Base-by-base conservation (phyloP, 805 yeast species). In the Cyberlindnera mrakii region DNA sequence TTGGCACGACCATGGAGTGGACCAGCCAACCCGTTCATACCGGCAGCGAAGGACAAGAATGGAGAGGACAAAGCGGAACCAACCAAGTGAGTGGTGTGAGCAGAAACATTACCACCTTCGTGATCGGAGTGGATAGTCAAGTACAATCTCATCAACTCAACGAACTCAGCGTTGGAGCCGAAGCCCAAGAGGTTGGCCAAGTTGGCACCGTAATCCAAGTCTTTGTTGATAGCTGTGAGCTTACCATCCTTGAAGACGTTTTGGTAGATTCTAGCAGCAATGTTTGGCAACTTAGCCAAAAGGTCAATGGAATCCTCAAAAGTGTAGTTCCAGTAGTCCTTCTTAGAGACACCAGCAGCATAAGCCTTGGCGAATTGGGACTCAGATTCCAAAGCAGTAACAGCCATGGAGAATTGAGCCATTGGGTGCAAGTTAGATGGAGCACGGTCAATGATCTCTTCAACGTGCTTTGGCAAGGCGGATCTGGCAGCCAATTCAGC, bases 91-190 rank as follows among this genome's bases (percentile, higher is more conserved):
- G 93, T 84, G 52, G 93, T 80, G 70, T 84, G 93, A 39, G 93
- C 93, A 49, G 88, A 80, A 48, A 84, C 93, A 62, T 84, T 84
- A 66, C 93, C 93, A 70, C 93, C 95, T 72, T 85, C 95, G 71
- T 85, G 95, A 64, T 85, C 95, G 43, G 88, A 77, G 72, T 85
- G 95, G 62, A 85, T 80, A 48, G 91, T 79, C 60, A 84, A 66
- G 74, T 85, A 85, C 54, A 85, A 71, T 70, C 95, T 80, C 80
- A 85, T 78, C 57, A 85, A 74, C 65, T 85, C 90, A 46, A 79
- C 75, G 62, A 85, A 85, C 62, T 82, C 88, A 53, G 72, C 71
- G 68, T 80, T 77, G 46, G 67, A 66, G 53, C 81, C 79, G 63
- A 63, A 72, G 55, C 79, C 77, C 46, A 80, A 66, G 44, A 78